A percentile compares a stretch with the other conserved stretches of the same genome.
phyloP scores from a whole-genome alignment of 108 stramenopile species.

The Cyclostephanos tholiformis region DNA sequence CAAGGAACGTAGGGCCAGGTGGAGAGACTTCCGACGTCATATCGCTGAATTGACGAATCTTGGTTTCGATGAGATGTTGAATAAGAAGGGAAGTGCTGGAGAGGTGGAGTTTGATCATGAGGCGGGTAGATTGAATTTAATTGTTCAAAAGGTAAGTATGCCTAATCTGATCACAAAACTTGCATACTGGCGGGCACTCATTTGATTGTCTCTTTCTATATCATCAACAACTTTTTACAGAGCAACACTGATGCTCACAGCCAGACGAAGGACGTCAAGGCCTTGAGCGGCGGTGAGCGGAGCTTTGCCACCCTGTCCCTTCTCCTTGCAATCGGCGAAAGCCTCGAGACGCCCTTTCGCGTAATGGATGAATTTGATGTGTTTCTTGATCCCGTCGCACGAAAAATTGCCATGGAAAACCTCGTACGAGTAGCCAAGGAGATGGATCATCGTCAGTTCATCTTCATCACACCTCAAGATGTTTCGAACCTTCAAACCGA shows the following conservation, averaged over 20 bases:
- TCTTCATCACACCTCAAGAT: conserved; percentile 96
- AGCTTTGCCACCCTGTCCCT: conserved; percentile 90
- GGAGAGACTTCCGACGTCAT: conserved; percentile 64
- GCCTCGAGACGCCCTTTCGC: conserved; percentile 94
- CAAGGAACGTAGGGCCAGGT: conserved; percentile 52
- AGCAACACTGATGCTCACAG: conserved; percentile 60
- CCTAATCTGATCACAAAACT: not conserved
- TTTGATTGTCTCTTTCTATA: not conserved
- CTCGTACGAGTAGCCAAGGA: conserved; percentile 68
- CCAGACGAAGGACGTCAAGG: conserved; percentile 85
- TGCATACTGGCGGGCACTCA: not conserved
- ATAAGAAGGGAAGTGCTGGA: conserved; percentile 79
- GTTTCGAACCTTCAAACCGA: conserved; percentile 65
- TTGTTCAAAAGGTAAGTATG: conserved; percentile 65
- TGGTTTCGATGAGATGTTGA: conserved; percentile 78
- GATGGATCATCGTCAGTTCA: conserved; percentile 91
- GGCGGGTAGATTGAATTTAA: conserved; percentile 54
- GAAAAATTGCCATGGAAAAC: conserved; percentile 84
- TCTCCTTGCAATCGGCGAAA: conserved; percentile 89
- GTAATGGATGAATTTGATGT: conserved; percentile 99
- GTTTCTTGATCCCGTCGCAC: conserved; percentile 89
- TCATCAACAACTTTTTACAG: conserved; percentile 5
- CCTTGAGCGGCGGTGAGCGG: conserved; percentile 85
- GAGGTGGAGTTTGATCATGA: conserved; percentile 78
- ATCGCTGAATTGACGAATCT: conserved; percentile 60